These are phyloP conservation scores for Colletotrichum australisinense DNA, from an alignment of 2,329 filamentous ascomycete species.

Conservation along the genomic window DNA sequence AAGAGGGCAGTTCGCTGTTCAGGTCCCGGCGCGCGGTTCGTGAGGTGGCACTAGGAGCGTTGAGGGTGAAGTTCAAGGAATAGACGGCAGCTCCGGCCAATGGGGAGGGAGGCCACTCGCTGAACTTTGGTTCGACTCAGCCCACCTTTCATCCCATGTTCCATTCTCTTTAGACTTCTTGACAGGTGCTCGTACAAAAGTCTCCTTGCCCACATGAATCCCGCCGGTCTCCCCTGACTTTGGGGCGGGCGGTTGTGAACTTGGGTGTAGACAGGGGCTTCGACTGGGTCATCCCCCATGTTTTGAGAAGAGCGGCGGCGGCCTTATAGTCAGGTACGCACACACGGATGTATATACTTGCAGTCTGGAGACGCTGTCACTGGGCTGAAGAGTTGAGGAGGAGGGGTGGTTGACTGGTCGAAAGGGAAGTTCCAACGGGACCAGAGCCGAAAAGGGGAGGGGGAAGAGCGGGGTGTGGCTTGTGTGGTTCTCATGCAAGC, in stretches of 20 bases:
- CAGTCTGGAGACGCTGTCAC: background rate
- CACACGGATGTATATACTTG: background rate
- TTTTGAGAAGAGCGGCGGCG: background rate
- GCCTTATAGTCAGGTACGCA: conserved; percentile 1
- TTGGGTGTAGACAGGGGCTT: background rate
- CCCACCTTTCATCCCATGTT: background rate
- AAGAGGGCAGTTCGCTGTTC: background rate
- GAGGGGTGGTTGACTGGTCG: background rate
- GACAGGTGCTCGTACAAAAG: background rate
- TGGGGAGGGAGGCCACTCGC: background rate
- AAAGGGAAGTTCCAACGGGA: background rate
- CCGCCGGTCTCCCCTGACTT: background rate
- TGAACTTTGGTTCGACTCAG: background rate
- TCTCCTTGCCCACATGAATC: background rate
- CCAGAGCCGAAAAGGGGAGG: background rate
- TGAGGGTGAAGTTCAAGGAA: background rate
- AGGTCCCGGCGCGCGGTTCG: background rate
- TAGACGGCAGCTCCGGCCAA: background rate
- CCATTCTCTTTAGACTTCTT: background rate
- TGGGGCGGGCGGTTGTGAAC: background rate
- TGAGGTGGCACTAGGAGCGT: background rate
- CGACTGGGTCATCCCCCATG: background rate
- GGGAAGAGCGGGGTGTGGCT: background rate
- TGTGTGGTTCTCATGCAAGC: background rate
- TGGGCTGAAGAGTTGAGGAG: background rate